Base-by-base conservation (phyloP, 176 grass and related monocot genomes). In the Stipa capillata region DNA sequence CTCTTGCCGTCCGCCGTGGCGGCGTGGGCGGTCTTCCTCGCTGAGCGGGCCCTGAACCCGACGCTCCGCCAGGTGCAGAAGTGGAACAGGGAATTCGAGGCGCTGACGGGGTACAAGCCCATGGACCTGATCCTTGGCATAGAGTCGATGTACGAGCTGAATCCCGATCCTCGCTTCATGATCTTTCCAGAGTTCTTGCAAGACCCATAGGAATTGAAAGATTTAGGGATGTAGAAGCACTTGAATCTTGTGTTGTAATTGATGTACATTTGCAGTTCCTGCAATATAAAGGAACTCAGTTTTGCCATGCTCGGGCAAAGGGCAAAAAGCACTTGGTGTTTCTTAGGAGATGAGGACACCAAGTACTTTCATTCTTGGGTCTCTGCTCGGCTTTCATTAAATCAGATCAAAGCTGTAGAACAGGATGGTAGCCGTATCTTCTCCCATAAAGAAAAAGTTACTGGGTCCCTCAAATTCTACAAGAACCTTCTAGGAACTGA, bases 1-100 rank as follows among this genome's bases (percentile, higher is more conserved):
- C 44, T 72, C 33, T 27, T 6, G 24, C 83, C 83, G 65, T 79
- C 83, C 3, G 13, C 32, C 6, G 74, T 79, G 33, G 83, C 74
- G 5, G 83, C 83, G 65, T 44, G 65, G 43, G 74, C 74, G 21
- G 31, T 85, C 74, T 79, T 70, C 54, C 42, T 85, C 1, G 83
- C 83, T 31, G 52, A 33, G 65, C 17, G 61, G 42, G 13, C 25
- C 27, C 17, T 34, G 71, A 34, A 34, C 18, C 71, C 59, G 59
- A 41, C 48, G 59, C 53, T 31, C 59, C 15, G 36, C 24, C 16
- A 39, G 23, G 13, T 32, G 44, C 8, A 0, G 54, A 4, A 5
- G 1, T 63, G 53, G 74, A 60, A 61, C 43, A 72, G 1, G 32
- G 23, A 78, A 13, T 23, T 78, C 52, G 6, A 9, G 83, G 65